Evolutionary conservation across 1,139 yeast species (phyloP).

Genomic region (Geotrichum aggregatum): DNA sequence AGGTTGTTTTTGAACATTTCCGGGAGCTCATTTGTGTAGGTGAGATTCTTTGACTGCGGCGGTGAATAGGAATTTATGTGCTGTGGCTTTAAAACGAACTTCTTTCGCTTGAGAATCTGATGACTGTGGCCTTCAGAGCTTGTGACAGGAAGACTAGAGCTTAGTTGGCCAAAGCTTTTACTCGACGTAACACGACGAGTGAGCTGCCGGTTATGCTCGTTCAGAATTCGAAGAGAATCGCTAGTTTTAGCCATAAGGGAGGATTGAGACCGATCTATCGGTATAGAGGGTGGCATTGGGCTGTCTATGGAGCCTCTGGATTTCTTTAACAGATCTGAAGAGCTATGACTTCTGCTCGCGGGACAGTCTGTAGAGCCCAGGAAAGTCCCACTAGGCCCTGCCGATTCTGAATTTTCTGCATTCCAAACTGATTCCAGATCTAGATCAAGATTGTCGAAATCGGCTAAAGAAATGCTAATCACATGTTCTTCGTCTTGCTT

Average conservation of each 20-base stretch:
- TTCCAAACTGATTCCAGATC: neutral
- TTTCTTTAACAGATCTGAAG: no score
- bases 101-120: slow-evolving; percentile 4
- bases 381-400: no score
- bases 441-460: neutral
- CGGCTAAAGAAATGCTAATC: slow-evolving; percentile 7
- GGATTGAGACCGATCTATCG: no score
- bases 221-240: slow-evolving; percentile 55
- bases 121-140: neutral
- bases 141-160: slow-evolving; percentile 4
- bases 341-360: no score
- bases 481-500: slow-evolving; percentile 5
- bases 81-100: slow-evolving; percentile 12
- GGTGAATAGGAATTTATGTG: slow-evolving; percentile 23
- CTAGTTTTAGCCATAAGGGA: no score
- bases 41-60: slow-evolving; percentile 43
- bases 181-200: no score
- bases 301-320: no score
- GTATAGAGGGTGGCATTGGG: no score
- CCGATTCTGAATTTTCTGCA: neutral
- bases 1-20: slow-evolving; percentile 61
- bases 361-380: no score
- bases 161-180: neutral
- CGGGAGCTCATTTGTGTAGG: slow-evolving; percentile 71
- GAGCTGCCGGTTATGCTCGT: slow-evolving; percentile 95